phyloP scores from a whole-genome alignment of 768 basidiomycete genomes.

The Kockovaella imperatae region DNA sequence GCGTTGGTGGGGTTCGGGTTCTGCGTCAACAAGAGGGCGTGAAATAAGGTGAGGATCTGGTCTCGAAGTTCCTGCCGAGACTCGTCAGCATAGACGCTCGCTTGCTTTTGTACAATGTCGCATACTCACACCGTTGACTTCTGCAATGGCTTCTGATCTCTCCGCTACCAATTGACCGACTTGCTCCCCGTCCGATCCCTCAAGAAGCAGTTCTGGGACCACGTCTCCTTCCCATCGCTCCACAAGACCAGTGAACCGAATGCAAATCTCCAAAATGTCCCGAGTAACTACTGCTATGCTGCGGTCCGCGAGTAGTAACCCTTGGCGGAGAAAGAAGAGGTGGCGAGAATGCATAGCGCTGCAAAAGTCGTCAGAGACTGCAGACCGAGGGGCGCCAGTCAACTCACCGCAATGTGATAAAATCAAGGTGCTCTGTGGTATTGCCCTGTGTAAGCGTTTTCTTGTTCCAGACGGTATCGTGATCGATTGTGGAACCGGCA shows the following conservation, averaged over 20 bases:
- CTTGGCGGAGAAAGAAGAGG: constrained; percentile 67
- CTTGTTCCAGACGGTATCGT: constrained; percentile 10
- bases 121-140: constrained; percentile 64
- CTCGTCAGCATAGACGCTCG: neutral
- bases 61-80: constrained; percentile 56
- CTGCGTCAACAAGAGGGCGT: constrained; percentile 61
- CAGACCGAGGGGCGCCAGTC: neutral
- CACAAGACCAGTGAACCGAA: constrained; percentile 75
- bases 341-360: constrained; percentile 74
- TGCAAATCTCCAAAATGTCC: constrained; percentile 72
- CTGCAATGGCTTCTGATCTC: constrained; percentile 59
- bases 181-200: constrained; percentile 58
- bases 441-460: constrained; percentile 17
- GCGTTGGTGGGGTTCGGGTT: constrained; percentile 32
- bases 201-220: constrained; percentile 70
- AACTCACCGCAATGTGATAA: constrained; percentile 58
- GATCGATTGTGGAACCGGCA: constrained; percentile 8
- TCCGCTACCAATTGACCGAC: constrained; percentile 69
- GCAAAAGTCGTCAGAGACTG: neutral
- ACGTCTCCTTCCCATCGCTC: constrained; percentile 91
- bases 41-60: constrained; percentile 68
- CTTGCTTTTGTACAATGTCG: neutral
- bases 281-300: constrained; percentile 58
- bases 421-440: constrained; percentile 56
- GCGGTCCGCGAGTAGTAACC: constrained; percentile 66